A percentile compares a stretch with the other conserved stretches of the same genome.
Evolutionary conservation across 306 rosid species (phyloP).

Genomic region (Begonia loranthoides): DNA sequence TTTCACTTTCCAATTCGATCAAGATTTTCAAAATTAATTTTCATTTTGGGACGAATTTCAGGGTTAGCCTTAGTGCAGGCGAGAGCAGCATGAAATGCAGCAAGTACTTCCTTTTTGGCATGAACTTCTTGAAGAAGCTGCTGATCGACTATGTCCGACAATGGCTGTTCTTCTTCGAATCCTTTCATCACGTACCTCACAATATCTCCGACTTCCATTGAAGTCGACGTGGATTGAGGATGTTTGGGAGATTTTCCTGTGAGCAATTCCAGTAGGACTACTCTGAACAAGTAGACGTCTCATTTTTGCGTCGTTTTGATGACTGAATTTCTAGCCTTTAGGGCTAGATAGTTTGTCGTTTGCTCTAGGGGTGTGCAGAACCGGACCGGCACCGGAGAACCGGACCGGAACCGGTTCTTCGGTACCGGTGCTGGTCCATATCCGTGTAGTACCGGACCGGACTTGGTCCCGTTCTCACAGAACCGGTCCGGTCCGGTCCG

Average conservation of each 20-base stretch:
- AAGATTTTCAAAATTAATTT: constrained; percentile 71
- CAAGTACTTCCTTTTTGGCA: too few species aligned
- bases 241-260: too few species aligned
- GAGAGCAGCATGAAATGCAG: constrained; percentile 74
- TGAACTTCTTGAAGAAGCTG: too few species aligned
- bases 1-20: constrained; percentile 42
- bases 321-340: constrained; percentile 58
- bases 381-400: constrained; percentile 85
- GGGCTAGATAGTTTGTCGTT: constrained; percentile 66
- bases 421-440: too few species aligned
- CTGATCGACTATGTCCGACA: too few species aligned
- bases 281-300: constrained; percentile 85
- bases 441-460: too few species aligned
- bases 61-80: constrained; percentile 83
- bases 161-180: too few species aligned
- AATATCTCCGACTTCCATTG: too few species aligned
- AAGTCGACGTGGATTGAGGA: too few species aligned
- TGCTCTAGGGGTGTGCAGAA: constrained; percentile 53
- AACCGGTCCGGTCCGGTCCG: too few species aligned
- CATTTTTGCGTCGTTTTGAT: constrained; percentile 78
- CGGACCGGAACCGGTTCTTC: constrained; percentile 71
- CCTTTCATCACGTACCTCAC: too few species aligned
- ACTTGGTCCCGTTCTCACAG: too few species aligned
- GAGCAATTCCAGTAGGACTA: constrained; percentile 72
- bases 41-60: constrained; percentile 81